Evolutionary conservation across 495 filamentous ascomycete species (phyloP), one percentile per base, ranked within the genome.

Genomic region (Glonium stellatum): DNA sequence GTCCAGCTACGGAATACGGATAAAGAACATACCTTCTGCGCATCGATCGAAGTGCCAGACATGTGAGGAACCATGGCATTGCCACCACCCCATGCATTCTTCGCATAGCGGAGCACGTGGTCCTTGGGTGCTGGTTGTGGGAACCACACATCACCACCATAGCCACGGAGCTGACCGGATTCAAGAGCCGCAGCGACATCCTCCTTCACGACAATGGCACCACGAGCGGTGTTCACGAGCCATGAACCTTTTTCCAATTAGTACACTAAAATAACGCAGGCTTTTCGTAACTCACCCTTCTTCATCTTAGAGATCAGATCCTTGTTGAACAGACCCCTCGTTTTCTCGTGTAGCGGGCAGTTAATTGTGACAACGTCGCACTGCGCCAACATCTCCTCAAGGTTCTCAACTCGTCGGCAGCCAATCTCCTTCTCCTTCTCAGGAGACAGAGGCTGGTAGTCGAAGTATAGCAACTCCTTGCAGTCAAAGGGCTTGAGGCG

Each of bases 301-400:
- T 98, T 98, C 93, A 98, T 98, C 88, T 97, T 97, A 69, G 87
- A 82, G 69, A 98, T 95, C 62, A 98, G 82, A n/a, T 97, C 90
- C 87, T 97, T 97, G 83, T 97, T 96, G 82, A 98, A 98, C 66
- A 98, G 73, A 63, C 93, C 93, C 35, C 82, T 80, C 48, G 93
- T 98, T 82, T 93, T 95, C 82, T 97, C 93, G 78, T 98, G 93
- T 63, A 98, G 83, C 61, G 93, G 93, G 84, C 92, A 97, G 84
- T 98, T 98, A 77, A 98, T 97, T 69, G 93, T 98, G 70, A 98
- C 93, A 44, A 98, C 88, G 67, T 98, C 93, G 76, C 92, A 97
- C 82, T 97, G 91, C 56, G 82, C 80, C 58, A 98, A 77, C 85
- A 98, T 87, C 77, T 98, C 93, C 81, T 97, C 92, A 66, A 98